Base-by-base conservation (phyloP, 129 eudicot genomes). In the Mikania micrantha region DNA sequence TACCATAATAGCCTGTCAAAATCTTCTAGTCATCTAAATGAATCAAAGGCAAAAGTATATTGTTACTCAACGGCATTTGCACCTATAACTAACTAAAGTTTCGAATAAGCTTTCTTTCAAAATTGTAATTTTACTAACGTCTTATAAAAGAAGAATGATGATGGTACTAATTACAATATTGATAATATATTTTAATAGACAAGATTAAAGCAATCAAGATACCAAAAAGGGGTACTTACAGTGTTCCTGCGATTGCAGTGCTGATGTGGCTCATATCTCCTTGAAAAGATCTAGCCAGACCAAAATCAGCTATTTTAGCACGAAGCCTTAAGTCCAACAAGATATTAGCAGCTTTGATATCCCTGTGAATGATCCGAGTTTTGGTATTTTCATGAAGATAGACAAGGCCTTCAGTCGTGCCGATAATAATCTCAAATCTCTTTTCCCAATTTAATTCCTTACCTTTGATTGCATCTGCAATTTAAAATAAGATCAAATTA, bases 221-320 rank as follows among this genome's bases (percentile, higher is more conserved):
- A 13, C 49, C 20, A 65, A 12, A 48, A 38, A 7, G 27, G 16
- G 39, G 5, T 35, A 74, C 91, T 71, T 50, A 87, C 95, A 91
- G 57, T 70, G 93, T 91, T 70, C 95, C 95, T 47, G 97, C 95
- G 68, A 85, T 87, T 61, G 87, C 92, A 5, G 97, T 87, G 76
- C 92, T 87, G 50, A 85, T 85, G 74, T 91, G 95, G 72, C 87
- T 87, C 68, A 75, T 69, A 72, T 90, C 95, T 39, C 77, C 97
- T 83, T 87, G 94, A 74, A 90, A 90, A 19, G 95, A 82, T 69
- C 97, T 83, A 27, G 95, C 97, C 69, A 90, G 65, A 52, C 97
- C 97, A 66, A 85, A 91, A 78, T 91, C 97, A 19, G 96, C 93
- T 66, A 91, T 81, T 77, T 88, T 91, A 9, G 96, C 86, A 29